These are phyloP conservation scores for Bryoerythrophyllum caledonicum DNA, from an alignment of 225 moss, liverwort and hornwort species.

Conservation along the genomic window DNA sequence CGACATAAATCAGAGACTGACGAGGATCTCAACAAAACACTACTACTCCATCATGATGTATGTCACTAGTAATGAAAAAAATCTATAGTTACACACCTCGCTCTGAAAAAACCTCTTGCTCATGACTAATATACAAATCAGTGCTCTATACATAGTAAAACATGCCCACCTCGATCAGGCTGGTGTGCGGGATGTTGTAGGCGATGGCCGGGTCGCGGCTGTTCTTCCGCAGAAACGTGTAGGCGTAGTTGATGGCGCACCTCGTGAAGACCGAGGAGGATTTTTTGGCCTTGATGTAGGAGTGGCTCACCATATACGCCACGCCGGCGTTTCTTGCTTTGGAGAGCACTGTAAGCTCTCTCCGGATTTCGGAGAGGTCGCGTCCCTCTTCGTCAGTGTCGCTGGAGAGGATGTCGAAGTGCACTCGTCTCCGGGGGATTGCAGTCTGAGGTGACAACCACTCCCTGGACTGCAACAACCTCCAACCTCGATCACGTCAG, in stretches of 20 bases:
- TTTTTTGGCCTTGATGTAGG: conserved; percentile 34
- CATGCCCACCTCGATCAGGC: conserved; percentile 53
- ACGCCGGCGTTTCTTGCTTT: conserved; percentile 37
- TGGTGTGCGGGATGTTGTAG: conserved; percentile 35
- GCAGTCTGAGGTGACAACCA: conserved; percentile 18
- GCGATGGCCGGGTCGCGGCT: conserved; percentile 19
- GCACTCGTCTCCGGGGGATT: conserved; percentile 50
- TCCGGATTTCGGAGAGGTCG: conserved; percentile 14
- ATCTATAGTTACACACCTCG: conserved; percentile 10
- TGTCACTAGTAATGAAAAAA: not conserved
- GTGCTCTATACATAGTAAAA: conserved; percentile 39
- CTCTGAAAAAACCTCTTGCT: conserved; percentile 8
- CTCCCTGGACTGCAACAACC: conserved; percentile 27
- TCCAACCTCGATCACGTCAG: not conserved
- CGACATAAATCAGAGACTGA: not conserved
- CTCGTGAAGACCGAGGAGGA: conserved; percentile 31
- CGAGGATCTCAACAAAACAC: not conserved
- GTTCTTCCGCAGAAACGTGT: conserved; percentile 36
- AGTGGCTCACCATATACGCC: conserved; percentile 41
- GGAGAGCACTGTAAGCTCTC: conserved; percentile 22
- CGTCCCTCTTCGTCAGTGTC: not conserved
- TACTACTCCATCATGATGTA: too few relatives aligned
- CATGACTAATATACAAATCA: not conserved
- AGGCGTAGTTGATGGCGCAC: conserved; percentile 31
- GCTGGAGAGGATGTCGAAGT: conserved; percentile 51